phyloP scores from a whole-genome alignment of 2,329 filamentous ascomycete species.

The Elsinoe batatas region DNA sequence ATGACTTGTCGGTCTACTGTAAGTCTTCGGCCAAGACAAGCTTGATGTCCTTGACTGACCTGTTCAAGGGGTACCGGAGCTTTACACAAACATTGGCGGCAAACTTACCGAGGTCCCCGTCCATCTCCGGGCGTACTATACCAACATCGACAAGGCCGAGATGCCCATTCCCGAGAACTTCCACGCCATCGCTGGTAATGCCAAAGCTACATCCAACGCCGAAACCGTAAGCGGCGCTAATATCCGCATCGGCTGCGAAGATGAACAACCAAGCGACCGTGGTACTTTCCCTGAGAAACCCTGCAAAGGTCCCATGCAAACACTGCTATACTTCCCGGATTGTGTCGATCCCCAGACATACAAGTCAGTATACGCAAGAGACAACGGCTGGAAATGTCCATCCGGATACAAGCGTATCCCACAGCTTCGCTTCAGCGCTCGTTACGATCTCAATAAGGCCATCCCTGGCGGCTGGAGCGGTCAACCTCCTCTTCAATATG shows the following conservation, averaged over 20 bases:
- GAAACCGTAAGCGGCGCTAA: slow-evolving; percentile 17
- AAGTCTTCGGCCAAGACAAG: not conserved
- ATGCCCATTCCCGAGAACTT: slow-evolving; percentile 37
- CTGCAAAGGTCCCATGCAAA: slow-evolving; percentile 36
- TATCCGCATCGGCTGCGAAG: slow-evolving; percentile 31
- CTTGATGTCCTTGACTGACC: not conserved
- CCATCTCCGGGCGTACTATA: slow-evolving; percentile 42
- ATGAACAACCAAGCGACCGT: slow-evolving; percentile 9
- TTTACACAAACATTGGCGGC: slow-evolving; percentile 37
- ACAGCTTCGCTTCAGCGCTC: slow-evolving; percentile 39
- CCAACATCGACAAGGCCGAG: slow-evolving; percentile 32
- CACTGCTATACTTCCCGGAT: slow-evolving; percentile 37
- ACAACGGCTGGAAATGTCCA: slow-evolving; percentile 27
- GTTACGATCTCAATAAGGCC: slow-evolving; percentile 36
- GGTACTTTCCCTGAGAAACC: slow-evolving; percentile 28
- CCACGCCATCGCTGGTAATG: slow-evolving; percentile 33
- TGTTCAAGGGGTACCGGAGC: slow-evolving; percentile 31
- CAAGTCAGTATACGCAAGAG: slow-evolving; percentile 24
- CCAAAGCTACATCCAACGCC: slow-evolving; percentile 28
- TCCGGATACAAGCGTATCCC: slow-evolving; percentile 37
- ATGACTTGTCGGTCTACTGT: slow-evolving; percentile 39
- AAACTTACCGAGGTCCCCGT: slow-evolving; percentile 36
- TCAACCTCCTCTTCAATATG: slow-evolving; percentile 34
- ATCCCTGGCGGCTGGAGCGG: slow-evolving; percentile 39
- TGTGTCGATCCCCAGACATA: slow-evolving; percentile 32